Evolutionary conservation across 495 filamentous ascomycete species (phyloP).

Genomic region (Tetracladium marchalianum): DNA sequence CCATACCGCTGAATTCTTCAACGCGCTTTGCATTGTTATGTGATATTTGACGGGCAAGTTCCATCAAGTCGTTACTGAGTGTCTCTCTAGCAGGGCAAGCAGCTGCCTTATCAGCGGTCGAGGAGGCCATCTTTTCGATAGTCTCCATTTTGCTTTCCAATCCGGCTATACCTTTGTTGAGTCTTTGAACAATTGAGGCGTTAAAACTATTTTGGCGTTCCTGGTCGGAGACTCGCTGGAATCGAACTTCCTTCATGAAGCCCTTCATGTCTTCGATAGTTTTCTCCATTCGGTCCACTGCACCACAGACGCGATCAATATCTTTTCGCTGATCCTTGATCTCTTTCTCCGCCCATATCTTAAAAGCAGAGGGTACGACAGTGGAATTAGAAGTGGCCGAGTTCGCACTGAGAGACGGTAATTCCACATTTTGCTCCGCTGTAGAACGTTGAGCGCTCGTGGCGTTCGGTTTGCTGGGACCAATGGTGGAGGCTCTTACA

Average conservation of each 20-base stretch:
- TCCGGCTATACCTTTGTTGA: neutral
- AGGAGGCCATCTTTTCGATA: neutral
- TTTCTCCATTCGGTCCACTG: conserved; percentile 14
- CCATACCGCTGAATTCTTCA: no score
- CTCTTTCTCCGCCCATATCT: conserved; percentile 12
- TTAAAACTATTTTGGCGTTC: neutral
- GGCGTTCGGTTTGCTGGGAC: no score
- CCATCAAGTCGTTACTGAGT: no score
- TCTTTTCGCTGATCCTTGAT: conserved; percentile 13
- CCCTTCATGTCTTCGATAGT: conserved; percentile 13
- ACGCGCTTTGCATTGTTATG: no score
- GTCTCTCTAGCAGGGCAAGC: no score
- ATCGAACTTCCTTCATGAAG: conserved; percentile 15
- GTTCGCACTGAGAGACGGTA: no score
- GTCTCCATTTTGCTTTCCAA: neutral
- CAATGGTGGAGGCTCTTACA: no score
- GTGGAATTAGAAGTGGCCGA: no score
- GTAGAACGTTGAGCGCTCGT: no score
- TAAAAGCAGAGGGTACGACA: conserved; percentile 1
- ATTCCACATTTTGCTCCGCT: neutral
- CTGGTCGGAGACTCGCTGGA: neutral
- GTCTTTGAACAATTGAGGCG: neutral
- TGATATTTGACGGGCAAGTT: no score
- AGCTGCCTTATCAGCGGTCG: no score
- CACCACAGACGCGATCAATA: conserved; percentile 14